These are phyloP conservation scores for Aspergillus neoniger DNA, from an alignment of 2,329 filamentous ascomycete species.

Conservation along the genomic window DNA sequence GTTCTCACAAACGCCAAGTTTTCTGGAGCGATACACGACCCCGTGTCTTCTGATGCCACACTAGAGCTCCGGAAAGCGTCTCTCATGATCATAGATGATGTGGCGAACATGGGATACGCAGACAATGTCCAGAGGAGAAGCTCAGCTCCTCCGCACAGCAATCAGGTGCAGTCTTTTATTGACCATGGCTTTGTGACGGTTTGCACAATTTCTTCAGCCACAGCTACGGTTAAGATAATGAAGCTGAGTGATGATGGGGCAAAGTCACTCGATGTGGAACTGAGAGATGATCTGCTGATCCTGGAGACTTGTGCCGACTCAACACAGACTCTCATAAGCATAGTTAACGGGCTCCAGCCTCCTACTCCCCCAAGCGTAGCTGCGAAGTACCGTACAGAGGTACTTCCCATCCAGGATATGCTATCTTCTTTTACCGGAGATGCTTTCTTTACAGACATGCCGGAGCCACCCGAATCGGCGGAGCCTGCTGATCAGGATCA, in stretches of 20 bases:
- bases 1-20: slow-evolving; percentile 77
- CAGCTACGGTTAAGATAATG: slow-evolving; percentile 63
- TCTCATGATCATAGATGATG: slow-evolving; percentile 78
- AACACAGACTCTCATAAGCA: slow-evolving; percentile 82
- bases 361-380: slow-evolving; percentile 80
- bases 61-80: slow-evolving; percentile 78
- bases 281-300: slow-evolving; percentile 83
- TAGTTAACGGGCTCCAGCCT: slow-evolving; percentile 78
- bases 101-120: slow-evolving; percentile 50
- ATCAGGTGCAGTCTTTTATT: slow-evolving; percentile 54
- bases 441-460: slow-evolving; percentile 60
- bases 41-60: slow-evolving; percentile 63
- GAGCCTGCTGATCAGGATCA: slow-evolving; percentile 45
- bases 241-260: slow-evolving; percentile 59
- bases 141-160: slow-evolving; percentile 35
- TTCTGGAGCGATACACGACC: slow-evolving; percentile 65
- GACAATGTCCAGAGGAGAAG: slow-evolving; percentile 35
- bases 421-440: slow-evolving; percentile 88
- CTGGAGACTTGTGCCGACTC: slow-evolving; percentile 96
- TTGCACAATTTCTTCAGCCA: slow-evolving; percentile 82
- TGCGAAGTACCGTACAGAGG: slow-evolving; percentile 81
- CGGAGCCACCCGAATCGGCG: slow-evolving; percentile 44
- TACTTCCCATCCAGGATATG: slow-evolving; percentile 83
- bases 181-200: slow-evolving; percentile 79
- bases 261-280: slow-evolving; percentile 73